phyloP scores from a whole-genome alignment of 306 rosid genomes.

The Sesbania bispinosa region DNA sequence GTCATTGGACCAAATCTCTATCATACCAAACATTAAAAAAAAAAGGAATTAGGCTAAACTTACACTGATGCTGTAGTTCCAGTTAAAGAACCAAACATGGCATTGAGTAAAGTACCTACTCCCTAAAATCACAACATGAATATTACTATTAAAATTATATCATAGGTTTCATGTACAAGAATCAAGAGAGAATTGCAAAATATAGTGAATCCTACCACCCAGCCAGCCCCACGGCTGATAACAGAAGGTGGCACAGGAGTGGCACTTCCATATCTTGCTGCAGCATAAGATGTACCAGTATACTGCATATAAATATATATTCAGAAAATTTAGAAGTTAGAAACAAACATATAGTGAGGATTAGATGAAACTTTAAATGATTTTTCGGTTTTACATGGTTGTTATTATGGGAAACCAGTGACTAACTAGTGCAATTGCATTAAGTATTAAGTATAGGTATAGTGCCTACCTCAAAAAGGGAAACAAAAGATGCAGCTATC shows the following conservation, averaged over 20 bases:
- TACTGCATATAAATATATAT: slow-evolving; percentile 47
- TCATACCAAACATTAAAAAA: not conserved
- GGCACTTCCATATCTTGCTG: slow-evolving; percentile 80
- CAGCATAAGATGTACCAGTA: slow-evolving; percentile 70
- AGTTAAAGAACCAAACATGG: slow-evolving; percentile 61
- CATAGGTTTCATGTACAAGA: not conserved
- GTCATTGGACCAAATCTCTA: not conserved
- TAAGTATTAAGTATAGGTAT: not conserved
- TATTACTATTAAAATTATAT: not conserved
- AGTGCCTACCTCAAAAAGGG: slow-evolving; percentile 64
- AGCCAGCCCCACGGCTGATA: slow-evolving; percentile 72
- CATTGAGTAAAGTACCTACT: slow-evolving; percentile 58
- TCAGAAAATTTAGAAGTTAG: not conserved
- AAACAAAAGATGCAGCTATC: slow-evolving; percentile 82
- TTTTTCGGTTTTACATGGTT: not conserved
- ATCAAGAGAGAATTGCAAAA: not conserved
- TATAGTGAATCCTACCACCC: slow-evolving; percentile 54
- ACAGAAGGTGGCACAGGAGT: slow-evolving; percentile 85
- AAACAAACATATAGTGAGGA: not conserved
- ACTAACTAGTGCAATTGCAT: not conserved
- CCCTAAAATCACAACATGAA: slow-evolving; percentile 50
- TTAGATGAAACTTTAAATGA: not conserved
- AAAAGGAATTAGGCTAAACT: slow-evolving; percentile 8
- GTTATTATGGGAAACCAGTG: not conserved
- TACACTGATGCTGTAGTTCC: slow-evolving; percentile 80